Percentiles rank a stretch among this genome's conserved stretches.
These are phyloP conservation scores for Elsinoe perseae DNA, from an alignment of 2,329 filamentous ascomycete species.

Conservation along the genomic window DNA sequence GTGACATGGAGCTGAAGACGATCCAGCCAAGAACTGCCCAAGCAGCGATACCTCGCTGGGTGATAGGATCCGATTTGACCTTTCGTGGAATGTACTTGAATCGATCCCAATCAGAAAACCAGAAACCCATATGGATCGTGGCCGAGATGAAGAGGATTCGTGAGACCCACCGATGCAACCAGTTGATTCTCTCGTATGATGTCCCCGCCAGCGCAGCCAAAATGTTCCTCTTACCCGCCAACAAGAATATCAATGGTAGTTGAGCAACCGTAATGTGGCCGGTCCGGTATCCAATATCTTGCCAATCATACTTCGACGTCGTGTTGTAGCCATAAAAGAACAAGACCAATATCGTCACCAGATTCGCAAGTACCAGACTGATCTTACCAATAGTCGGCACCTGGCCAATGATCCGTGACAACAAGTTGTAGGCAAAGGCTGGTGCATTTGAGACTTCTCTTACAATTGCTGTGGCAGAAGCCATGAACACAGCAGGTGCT, in stretches of 20 bases:
- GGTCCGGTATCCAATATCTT: slow-evolving; percentile 50
- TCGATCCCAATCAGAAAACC: slow-evolving; percentile 56
- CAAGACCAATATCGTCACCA: slow-evolving; percentile 46
- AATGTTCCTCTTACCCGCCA: slow-evolving; percentile 50
- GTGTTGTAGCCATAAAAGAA: slow-evolving; percentile 51
- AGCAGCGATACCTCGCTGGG: slow-evolving; percentile 59
- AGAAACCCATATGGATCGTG: slow-evolving; percentile 63
- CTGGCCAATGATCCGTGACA: slow-evolving; percentile 16
- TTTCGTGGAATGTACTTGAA: slow-evolving; percentile 53
- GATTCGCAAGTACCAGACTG: slow-evolving; percentile 39
- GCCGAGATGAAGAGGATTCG: slow-evolving; percentile 61
- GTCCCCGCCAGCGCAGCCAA: slow-evolving; percentile 55
- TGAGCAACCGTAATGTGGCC: slow-evolving; percentile 48
- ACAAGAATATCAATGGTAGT: slow-evolving; percentile 48
- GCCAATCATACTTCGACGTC: slow-evolving; percentile 43
- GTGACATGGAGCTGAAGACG: slow-evolving; percentile 53
- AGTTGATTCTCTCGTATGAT: slow-evolving; percentile 63
- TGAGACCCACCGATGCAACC: slow-evolving; percentile 65
- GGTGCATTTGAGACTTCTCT: slow-evolving; percentile 47
- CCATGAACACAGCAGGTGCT: slow-evolving; percentile 40
- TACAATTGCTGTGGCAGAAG: slow-evolving; percentile 46
- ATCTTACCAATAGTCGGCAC: slow-evolving; percentile 34
- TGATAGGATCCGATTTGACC: slow-evolving; percentile 54
- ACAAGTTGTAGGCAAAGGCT: slow-evolving; percentile 21
- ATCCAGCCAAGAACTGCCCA: slow-evolving; percentile 62